A percentile compares a stretch with the other conserved stretches of the same genome.
Evolutionary conservation across 2,329 filamentous ascomycete genomes (phyloP).

Genomic region (Aureobasidium sp.): DNA sequence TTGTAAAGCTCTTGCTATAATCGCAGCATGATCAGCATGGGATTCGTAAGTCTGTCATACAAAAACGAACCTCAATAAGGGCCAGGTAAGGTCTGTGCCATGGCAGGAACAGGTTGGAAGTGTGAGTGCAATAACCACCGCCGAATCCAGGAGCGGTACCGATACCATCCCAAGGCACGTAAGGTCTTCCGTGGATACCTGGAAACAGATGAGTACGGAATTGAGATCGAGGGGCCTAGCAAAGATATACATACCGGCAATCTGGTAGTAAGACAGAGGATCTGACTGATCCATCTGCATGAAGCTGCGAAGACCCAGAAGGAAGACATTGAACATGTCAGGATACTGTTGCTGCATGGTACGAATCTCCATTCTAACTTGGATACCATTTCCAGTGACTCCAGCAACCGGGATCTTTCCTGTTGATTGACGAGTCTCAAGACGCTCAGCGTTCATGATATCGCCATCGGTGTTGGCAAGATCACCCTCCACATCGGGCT

Average conservation of each 20-base stretch:
- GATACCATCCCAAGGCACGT: slow-evolving; percentile 49
- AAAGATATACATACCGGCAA: slow-evolving; percentile 54
- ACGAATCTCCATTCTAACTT: slow-evolving; percentile 58
- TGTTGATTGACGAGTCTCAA: slow-evolving; percentile 9
- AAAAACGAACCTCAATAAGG: slow-evolving; percentile 46
- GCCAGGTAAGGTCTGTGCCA: slow-evolving; percentile 80
- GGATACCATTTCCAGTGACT: slow-evolving; percentile 25
- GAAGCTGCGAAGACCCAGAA: slow-evolving; percentile 67
- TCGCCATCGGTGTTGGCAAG: background rate
- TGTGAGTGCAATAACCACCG: slow-evolving; percentile 71
- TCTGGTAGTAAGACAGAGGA: slow-evolving; percentile 67
- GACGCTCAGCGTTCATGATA: slow-evolving; percentile 3
- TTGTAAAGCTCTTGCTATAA: slow-evolving; percentile 37
- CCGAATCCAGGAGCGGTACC: slow-evolving; percentile 42
- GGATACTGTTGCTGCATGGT: slow-evolving; percentile 53
- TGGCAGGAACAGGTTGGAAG: slow-evolving; percentile 65
- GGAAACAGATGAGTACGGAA: background rate
- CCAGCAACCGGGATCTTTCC: slow-evolving; percentile 25
- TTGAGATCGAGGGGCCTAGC: background rate
- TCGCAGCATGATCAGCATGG: background rate
- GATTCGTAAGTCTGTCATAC: background rate
- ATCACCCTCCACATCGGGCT: background rate
- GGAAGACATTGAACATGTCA: slow-evolving; percentile 68
- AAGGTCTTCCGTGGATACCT: slow-evolving; percentile 78
- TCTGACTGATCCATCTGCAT: slow-evolving; percentile 58